phyloP scores from a whole-genome alignment of 768 basidiomycete species.

The Boletales sp. region DNA sequence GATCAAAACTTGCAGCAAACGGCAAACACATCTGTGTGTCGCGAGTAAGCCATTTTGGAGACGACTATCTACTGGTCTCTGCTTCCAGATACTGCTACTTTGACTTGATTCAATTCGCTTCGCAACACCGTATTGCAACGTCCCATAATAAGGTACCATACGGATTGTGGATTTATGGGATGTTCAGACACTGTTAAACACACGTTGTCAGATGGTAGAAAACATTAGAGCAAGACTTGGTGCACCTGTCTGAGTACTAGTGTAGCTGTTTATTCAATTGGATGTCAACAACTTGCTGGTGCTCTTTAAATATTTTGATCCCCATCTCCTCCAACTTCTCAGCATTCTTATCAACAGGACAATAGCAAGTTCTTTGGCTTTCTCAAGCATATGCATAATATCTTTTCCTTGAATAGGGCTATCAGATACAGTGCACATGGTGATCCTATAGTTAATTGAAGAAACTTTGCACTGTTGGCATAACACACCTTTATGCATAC shows the following conservation, averaged over 20 bases:
- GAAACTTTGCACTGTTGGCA: too few species aligned
- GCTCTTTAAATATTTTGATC: slow-evolving; percentile 82
- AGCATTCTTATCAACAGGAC: slow-evolving; percentile 91
- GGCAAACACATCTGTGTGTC: too few species aligned
- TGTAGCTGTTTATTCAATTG: too few species aligned
- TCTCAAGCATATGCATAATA: slow-evolving; percentile 96
- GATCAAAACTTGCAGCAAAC: too few species aligned
- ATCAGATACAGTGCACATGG: slow-evolving; percentile 96
- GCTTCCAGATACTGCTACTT: too few species aligned
- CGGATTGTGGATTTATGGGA: slow-evolving; percentile 21
- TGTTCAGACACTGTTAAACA: slow-evolving; percentile 34
- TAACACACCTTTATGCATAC: too few species aligned
- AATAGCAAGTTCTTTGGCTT: slow-evolving; percentile 90
- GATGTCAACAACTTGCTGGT: too few species aligned
- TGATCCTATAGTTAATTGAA: slow-evolving; percentile 43
- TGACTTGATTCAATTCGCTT: too few species aligned
- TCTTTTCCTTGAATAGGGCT: slow-evolving; percentile 96
- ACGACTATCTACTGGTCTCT: too few species aligned
- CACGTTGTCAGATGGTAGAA: background rate
- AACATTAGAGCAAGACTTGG: background rate
- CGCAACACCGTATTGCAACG: too few species aligned
- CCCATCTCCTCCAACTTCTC: slow-evolving; percentile 91
- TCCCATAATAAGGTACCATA: slow-evolving; percentile 2
- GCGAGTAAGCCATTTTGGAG: too few species aligned
- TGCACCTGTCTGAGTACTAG: slow-evolving; percentile 36